phyloP scores from a whole-genome alignment of 306 rosid genomes.

The Corylus heterophylla region DNA sequence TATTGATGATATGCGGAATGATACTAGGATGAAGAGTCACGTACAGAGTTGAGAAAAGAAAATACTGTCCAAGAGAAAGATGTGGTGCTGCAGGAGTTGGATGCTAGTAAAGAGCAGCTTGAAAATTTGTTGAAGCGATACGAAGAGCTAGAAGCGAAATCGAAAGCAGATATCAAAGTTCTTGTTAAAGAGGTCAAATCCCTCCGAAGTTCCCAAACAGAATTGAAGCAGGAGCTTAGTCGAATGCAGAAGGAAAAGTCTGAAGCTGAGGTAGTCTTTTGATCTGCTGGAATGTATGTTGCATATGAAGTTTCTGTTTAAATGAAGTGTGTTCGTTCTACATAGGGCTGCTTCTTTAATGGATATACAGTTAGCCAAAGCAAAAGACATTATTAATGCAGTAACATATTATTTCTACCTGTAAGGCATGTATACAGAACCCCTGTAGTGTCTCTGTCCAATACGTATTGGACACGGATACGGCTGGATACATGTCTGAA shows the following conservation, averaged over 20 bases:
- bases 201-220: slow-evolving; percentile 69
- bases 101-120: slow-evolving; percentile 67
- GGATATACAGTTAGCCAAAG: neutral
- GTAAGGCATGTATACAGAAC: neutral
- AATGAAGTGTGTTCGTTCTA: neutral
- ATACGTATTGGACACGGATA: neutral
- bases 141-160: slow-evolving; percentile 83
- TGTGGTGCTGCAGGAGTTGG: slow-evolving; percentile 48
- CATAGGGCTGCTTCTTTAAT: slow-evolving; percentile 4
- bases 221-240: slow-evolving; percentile 68
- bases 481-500: neutral
- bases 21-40: slow-evolving; percentile 55
- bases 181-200: slow-evolving; percentile 95
- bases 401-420: neutral
- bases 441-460: neutral
- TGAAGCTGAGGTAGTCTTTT: slow-evolving; percentile 52
- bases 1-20: slow-evolving; percentile 20
- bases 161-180: slow-evolving; percentile 86
- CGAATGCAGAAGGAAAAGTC: slow-evolving; percentile 50
- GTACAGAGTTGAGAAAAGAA: slow-evolving; percentile 39
- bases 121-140: slow-evolving; percentile 63
- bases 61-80: slow-evolving; percentile 47
- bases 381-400: neutral
- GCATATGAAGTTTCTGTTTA: neutral
- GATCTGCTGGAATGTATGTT: slow-evolving; percentile 11